Evolutionary conservation across 2,329 filamentous ascomycete species (phyloP).

Genomic region (Hypoxylon sp.): DNA sequence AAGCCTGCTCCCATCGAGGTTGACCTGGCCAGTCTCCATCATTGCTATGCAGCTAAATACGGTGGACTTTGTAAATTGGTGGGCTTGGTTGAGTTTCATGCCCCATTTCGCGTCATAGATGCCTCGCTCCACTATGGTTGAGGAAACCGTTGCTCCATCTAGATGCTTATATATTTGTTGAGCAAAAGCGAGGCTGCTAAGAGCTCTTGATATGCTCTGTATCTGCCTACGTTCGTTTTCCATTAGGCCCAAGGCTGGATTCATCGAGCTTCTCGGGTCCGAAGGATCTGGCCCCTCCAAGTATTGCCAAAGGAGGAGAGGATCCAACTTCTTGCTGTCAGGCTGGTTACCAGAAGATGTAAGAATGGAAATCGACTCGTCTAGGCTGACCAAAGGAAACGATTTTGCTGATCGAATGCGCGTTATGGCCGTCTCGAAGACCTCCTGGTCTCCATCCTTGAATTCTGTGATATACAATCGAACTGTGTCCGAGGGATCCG

Average conservation of each 20-base stretch:
- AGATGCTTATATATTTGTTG: not conserved
- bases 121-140: not conserved
- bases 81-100: not conserved
- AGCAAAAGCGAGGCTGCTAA: not conserved
- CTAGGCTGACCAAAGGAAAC: not conserved
- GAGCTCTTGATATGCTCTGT: not conserved
- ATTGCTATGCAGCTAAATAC: slow-evolving; percentile 4
- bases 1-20: not conserved
- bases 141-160: not conserved
- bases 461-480: not conserved
- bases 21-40: not conserved
- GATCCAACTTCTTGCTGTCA: not conserved
- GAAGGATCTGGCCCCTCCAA: not conserved
- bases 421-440: not conserved
- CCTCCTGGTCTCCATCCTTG: not conserved
- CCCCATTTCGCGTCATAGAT: not conserved
- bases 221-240: not conserved
- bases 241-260: not conserved
- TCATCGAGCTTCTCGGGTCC: not conserved
- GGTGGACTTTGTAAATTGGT: not conserved
- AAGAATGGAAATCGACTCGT: not conserved
- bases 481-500: not conserved
- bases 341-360: not conserved
- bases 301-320: not conserved
- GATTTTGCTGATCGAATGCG: not conserved